Conservation (phyloP, 352 stramenopile species). For the Pythium aquatile region DNA sequence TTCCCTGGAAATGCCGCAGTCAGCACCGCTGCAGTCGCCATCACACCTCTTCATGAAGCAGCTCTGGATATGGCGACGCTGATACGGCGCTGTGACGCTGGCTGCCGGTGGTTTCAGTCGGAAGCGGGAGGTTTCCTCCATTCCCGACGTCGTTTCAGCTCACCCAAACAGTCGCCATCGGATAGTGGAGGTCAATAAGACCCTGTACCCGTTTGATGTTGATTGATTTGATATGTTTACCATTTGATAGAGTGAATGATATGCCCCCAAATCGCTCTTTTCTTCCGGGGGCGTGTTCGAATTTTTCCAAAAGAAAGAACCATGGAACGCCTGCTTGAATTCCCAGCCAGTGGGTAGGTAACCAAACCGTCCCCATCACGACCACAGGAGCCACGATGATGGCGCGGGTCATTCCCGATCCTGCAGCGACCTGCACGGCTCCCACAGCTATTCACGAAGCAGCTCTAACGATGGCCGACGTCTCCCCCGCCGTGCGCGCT, state of each 20-base stretch:
- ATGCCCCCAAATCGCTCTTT: neutral
- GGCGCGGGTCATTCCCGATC: neutral
- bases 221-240: neutral
- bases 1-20: neutral
- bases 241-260: neutral
- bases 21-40: neutral
- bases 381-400: neutral
- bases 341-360: neutral
- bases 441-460: neutral
- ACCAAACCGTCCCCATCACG: too few relatives aligned
- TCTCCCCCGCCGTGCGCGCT: slow-evolving; percentile 51
- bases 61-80: neutral
- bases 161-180: neutral
- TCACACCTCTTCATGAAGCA: neutral
- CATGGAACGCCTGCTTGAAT: slow-evolving; percentile 1
- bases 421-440: neutral
- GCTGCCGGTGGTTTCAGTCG: neutral
- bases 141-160: neutral
- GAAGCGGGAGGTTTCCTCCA: neutral
- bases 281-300: neutral
- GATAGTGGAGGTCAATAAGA: neutral
- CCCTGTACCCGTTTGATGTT: too few relatives aligned
- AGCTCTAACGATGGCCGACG: neutral
- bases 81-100: too few relatives aligned
- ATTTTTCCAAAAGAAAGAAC: neutral